These are phyloP conservation scores for Aspergillus conjunctus DNA, from an alignment of 495 filamentous ascomycete genomes.

Conservation along the genomic window DNA sequence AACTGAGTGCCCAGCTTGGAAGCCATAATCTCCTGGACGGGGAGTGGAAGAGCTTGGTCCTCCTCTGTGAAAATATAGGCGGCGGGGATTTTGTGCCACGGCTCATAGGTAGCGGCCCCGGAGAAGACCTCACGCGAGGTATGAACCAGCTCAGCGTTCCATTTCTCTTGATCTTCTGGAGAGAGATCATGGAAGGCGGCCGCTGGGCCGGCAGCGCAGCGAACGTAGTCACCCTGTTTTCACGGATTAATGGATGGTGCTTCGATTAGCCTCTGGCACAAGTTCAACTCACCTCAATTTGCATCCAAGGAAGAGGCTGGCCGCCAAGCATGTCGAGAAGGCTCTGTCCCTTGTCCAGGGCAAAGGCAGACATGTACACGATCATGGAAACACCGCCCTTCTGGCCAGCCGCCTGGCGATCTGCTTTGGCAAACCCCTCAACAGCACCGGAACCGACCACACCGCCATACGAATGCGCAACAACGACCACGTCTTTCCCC, in stretches of 20 bases:
- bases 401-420: conserved; percentile 34
- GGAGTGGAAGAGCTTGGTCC: conserved; percentile 32
- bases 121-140: conserved; percentile 30
- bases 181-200: conserved; percentile 31
- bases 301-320: conserved; percentile 31
- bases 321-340: conserved; percentile 33
- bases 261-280: neutral
- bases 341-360: conserved; percentile 32
- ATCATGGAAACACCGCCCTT: conserved; percentile 43
- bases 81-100: conserved; percentile 30
- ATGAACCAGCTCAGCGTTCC: conserved; percentile 20
- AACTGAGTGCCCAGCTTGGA: conserved; percentile 26
- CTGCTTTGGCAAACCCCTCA: conserved; percentile 39
- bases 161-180: conserved; percentile 23
- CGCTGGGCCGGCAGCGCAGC: conserved; percentile 20
- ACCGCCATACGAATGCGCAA: conserved; percentile 56
- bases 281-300: conserved; percentile 28
- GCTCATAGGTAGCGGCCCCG: conserved; percentile 28
- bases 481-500: conserved; percentile 50
- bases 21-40: conserved; percentile 36
- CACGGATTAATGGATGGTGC: neutral
- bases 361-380: conserved; percentile 45
- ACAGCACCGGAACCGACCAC: conserved; percentile 46
- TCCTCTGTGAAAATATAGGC: conserved; percentile 39
- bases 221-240: conserved; percentile 29